Base-by-base conservation (phyloP, 257 asterid genomes). In the Nicotiana benthamiana region DNA sequence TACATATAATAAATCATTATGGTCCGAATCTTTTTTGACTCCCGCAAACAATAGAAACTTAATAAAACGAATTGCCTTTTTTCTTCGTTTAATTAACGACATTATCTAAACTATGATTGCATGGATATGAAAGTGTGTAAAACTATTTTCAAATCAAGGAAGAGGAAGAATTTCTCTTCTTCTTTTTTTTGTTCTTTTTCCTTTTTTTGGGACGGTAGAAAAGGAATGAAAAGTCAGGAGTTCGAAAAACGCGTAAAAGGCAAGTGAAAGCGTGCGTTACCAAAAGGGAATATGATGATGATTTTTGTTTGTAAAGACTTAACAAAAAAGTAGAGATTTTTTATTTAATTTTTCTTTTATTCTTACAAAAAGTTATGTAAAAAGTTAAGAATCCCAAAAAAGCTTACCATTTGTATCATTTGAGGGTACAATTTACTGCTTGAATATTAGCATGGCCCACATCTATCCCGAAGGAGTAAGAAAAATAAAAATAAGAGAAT, bases 251-350 rank as follows among this genome's bases (percentile, higher is more conserved):
- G 95, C 94, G 95, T 90, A 87, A 87, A 89, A 88, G 95, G 90
- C 83, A 88, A 92, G 97, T 86, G 89, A 93, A 87, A 90, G 97
- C 97, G 95, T 93, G 97, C 97, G 97, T 86, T 87, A 63, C 80
- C 84, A 84, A 93, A 93, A 91, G 93, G 89, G 87, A 82, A 83
- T 68, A 82, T 88, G 89, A 92, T 88, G 89, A 88, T 89, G 86
- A 85, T 83, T 86, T 89, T 85, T 86, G 90, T 87, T 84, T 83
- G 81, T 78, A 48, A 86, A 88, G 91, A 83, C 92, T 89, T 88
- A 81, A 54, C 80, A 65, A 81, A 86, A 86, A 87, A 4, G 80
- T 81, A 76, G 59, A 63, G 86, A 72, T 32, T 20, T 40, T 70
- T 54, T 34, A 70, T 40, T 70, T 70, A 70, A 40, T 20, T 34